Evolutionary conservation across 2,329 filamentous ascomycete species (phyloP).

Genomic region (Sporothrix luriei): DNA sequence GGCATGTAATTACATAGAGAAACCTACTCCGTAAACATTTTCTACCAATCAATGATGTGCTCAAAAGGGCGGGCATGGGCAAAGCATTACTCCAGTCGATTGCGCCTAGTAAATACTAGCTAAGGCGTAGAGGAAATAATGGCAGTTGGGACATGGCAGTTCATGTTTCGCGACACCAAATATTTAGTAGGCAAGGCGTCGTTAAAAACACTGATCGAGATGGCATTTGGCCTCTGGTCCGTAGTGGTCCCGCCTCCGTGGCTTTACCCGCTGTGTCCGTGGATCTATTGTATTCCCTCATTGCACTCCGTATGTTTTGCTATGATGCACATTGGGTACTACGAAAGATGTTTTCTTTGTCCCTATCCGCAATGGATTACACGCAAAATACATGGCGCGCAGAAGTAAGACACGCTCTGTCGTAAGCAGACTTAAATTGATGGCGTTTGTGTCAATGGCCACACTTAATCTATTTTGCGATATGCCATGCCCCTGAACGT

Average conservation of each 20-base stretch:
- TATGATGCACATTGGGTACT: not conserved
- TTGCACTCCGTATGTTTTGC: not conserved
- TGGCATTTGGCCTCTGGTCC: not conserved
- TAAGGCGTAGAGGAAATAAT: too few species aligned
- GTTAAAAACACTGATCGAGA: constrained; percentile 14
- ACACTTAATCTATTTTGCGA: too few species aligned
- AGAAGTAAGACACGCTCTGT: not conserved
- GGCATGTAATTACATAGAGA: not conserved
- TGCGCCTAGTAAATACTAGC: too few species aligned
- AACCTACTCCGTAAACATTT: constrained; percentile 5
- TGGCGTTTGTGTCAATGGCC: constrained; percentile 4
- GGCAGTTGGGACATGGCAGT: constrained; percentile 1
- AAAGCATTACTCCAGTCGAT: not conserved
- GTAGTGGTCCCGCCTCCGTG: not conserved
- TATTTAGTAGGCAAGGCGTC: not conserved
- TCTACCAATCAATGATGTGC: constrained; percentile 5
- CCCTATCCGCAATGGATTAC: not conserved
- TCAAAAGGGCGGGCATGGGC: not conserved
- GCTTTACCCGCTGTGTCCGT: not conserved
- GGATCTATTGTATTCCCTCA: not conserved
- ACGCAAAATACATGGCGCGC: constrained; percentile 3
- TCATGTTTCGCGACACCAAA: not conserved
- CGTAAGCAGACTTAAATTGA: not conserved
- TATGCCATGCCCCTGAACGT: constrained; percentile 1
- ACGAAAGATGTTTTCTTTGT: not conserved